These are phyloP conservation scores for Scleroderma citrinum DNA, from an alignment of 768 basidiomycete species.

Conservation along the genomic window DNA sequence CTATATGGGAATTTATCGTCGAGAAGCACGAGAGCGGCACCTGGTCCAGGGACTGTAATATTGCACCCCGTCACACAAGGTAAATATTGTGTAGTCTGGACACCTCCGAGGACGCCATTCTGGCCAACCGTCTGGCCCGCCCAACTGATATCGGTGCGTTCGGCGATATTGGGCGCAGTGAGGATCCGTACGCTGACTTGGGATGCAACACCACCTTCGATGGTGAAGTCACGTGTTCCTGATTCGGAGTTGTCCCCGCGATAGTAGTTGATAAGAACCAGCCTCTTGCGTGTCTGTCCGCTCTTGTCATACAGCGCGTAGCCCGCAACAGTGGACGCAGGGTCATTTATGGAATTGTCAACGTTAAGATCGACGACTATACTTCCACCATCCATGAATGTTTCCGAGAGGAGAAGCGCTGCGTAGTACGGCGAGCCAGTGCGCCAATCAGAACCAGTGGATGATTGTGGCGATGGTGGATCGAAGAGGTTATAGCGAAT, in stretches of 20 bases:
- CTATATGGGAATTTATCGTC: constrained; percentile 3
- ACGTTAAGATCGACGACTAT: constrained; percentile 31
- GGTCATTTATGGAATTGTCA: constrained; percentile 23
- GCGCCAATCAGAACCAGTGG: constrained; percentile 24
- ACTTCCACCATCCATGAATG: constrained; percentile 21
- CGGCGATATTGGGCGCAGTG: constrained; percentile 23
- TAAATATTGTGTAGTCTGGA: constrained; percentile 17
- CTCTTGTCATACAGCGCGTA: constrained; percentile 28
- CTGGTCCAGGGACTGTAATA: constrained; percentile 29
- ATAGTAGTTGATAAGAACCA: constrained; percentile 29
- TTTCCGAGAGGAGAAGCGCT: constrained; percentile 31
- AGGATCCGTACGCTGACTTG: constrained; percentile 22
- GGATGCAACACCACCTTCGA: constrained; percentile 7
- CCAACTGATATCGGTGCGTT: constrained; percentile 29
- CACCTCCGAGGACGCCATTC: constrained; percentile 26
- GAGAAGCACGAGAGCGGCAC: constrained; percentile 27
- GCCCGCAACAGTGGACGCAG: constrained; percentile 24
- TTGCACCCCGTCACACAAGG: constrained; percentile 26
- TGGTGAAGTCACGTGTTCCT: constrained; percentile 18
- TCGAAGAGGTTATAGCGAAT: constrained; percentile 37
- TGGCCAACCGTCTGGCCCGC: constrained; percentile 30
- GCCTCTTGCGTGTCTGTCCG: constrained; percentile 11
- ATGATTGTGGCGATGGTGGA: constrained; percentile 24
- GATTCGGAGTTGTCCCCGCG: constrained; percentile 5
- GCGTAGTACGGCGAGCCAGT: constrained; percentile 33